Evolutionary conservation across 164 flowering plant genomes (phyloP).

Genomic region (Dillenia suffruticosa): DNA sequence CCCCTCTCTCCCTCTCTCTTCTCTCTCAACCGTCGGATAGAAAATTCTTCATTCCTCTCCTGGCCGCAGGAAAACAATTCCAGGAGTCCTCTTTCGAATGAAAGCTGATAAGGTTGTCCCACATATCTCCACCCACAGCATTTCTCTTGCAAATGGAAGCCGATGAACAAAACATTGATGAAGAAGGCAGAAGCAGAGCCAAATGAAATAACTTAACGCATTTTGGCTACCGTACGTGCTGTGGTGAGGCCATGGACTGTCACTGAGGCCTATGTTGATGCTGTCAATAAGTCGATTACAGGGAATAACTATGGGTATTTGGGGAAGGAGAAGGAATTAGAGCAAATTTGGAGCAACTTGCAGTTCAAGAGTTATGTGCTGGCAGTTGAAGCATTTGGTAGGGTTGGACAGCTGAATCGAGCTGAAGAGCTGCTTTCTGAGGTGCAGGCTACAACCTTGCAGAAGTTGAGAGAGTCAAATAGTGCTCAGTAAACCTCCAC

Average conservation of each 20-base stretch:
- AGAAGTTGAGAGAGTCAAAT: no score
- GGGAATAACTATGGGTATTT: constrained; percentile 82
- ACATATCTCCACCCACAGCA: constrained; percentile 81
- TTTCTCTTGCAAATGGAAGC: constrained; percentile 90
- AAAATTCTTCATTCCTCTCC: constrained; percentile 68
- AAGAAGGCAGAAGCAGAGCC: constrained; percentile 61
- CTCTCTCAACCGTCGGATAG: constrained; percentile 56
- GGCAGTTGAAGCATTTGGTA: constrained; percentile 91
- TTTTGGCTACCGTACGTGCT: constrained; percentile 83
- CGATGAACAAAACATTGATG: constrained; percentile 75
- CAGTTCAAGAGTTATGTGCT: constrained; percentile 62
- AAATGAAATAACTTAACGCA: constrained; percentile 79
- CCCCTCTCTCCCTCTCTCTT: no score
- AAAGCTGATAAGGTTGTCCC: constrained; percentile 73
- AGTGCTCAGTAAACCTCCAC: no score
- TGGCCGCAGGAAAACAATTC: constrained; percentile 54
- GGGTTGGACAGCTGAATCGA: constrained; percentile 45
- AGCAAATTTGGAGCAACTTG: constrained; percentile 50
- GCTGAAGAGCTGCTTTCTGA: constrained; percentile 55
- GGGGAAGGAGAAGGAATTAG: constrained; percentile 54
- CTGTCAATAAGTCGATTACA: constrained; percentile 57
- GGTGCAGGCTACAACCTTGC: no score
- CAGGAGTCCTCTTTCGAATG: constrained; percentile 80
- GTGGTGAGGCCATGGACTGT: constrained; percentile 70
- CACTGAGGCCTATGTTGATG: constrained; percentile 67